Evolutionary conservation across 106 monocot species (phyloP).

Genomic region (Iris macrosiphon): DNA sequence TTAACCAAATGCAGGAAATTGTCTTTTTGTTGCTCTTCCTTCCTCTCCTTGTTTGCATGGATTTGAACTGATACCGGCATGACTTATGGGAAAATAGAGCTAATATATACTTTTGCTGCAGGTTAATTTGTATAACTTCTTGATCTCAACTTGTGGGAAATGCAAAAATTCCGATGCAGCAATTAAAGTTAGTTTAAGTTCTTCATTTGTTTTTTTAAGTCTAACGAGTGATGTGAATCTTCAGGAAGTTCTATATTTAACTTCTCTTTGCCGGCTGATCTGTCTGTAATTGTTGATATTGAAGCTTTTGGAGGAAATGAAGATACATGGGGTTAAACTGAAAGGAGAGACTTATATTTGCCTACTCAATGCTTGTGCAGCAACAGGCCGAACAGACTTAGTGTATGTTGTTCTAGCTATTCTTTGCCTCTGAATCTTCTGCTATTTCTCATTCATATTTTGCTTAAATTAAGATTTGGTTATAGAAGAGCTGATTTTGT

Average conservation of each 20-base stretch:
- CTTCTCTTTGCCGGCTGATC: slow-evolving; percentile 12
- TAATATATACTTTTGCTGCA: slow-evolving; percentile 21
- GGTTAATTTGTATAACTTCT: slow-evolving; percentile 93
- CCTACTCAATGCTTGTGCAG: slow-evolving; percentile 86
- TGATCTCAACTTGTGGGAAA: slow-evolving; percentile 95
- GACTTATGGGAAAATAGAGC: too few species aligned
- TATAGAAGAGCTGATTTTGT: too few species aligned
- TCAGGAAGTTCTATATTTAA: neutral
- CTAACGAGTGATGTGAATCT: neutral
- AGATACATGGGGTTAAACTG: slow-evolving; percentile 67
- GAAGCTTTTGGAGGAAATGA: slow-evolving; percentile 99
- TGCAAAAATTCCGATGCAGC: slow-evolving; percentile 85
- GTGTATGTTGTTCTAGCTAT: slow-evolving; percentile 55
- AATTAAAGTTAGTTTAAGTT: slow-evolving; percentile 35
- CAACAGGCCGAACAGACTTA: slow-evolving; percentile 76
- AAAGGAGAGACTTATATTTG: slow-evolving; percentile 95
- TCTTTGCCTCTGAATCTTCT: neutral
- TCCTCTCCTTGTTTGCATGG: too few species aligned
- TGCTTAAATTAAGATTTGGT: too few species aligned
- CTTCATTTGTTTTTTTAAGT: neutral
- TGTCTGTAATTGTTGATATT: slow-evolving; percentile 14
- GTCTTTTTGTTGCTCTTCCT: too few species aligned
- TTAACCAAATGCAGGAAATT: too few species aligned
- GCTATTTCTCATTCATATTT: too few species aligned
- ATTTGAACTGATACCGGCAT: too few species aligned